These are phyloP conservation scores for Dissophora globulifera DNA, from an alignment of 192 early-diverging fungal genomes.

Conservation along the genomic window DNA sequence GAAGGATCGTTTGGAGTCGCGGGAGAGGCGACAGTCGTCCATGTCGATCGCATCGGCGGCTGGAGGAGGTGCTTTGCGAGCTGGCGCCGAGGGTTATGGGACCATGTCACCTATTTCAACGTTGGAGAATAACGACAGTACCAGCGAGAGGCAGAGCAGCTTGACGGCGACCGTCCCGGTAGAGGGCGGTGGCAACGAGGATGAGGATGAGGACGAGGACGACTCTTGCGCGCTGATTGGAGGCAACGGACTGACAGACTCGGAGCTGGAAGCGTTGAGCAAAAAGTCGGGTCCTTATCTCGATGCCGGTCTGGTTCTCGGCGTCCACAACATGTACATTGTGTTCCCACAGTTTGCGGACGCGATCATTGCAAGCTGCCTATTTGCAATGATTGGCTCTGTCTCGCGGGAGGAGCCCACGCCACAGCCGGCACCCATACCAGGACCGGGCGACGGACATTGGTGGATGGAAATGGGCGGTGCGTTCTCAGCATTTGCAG, in stretches of 20 bases:
- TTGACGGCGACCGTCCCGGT: neutral
- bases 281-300: constrained; percentile 6
- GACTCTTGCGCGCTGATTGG: neutral
- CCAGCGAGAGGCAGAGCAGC: neutral
- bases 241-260: neutral
- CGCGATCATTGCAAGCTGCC: constrained; percentile 72
- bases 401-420: constrained; percentile 25
- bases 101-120: neutral
- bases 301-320: constrained; percentile 81
- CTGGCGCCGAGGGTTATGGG: neutral
- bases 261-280: constrained; percentile 12
- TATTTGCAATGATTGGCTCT: constrained; percentile 69
- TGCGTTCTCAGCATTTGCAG: neutral
- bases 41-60: too few relatives aligned
- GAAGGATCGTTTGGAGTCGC: constrained; percentile 45
- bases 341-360: constrained; percentile 92
- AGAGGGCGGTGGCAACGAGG: neutral
- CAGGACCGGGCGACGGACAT: neutral
- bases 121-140: neutral
- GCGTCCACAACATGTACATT: constrained; percentile 96
- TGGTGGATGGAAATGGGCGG: neutral
- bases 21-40: too few relatives aligned
- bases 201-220: constrained; percentile 6
- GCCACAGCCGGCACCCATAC: neutral
- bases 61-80: neutral